A percentile compares a stretch with the other conserved stretches of the same genome.
phyloP scores from a whole-genome alignment of 306 rosid genomes.

The Vigna radiata region DNA sequence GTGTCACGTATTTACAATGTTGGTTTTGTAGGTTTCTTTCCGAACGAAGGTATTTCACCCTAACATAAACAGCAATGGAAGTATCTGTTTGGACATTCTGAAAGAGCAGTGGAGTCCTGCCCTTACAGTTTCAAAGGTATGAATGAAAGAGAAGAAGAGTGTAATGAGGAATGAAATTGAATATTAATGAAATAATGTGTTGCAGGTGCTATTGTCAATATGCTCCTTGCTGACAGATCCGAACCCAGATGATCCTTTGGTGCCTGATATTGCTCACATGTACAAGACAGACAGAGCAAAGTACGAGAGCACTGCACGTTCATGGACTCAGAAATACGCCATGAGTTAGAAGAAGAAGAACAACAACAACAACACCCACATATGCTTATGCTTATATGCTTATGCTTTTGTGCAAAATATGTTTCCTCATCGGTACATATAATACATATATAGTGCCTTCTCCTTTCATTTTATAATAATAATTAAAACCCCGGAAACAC shows the following conservation, averaged over 20 bases:
- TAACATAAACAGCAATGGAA: slow-evolving; percentile 67
- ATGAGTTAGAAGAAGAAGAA: slow-evolving; percentile 43
- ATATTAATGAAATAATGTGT: no score
- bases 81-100: slow-evolving; percentile 61
- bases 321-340: slow-evolving; percentile 69
- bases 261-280: slow-evolving; percentile 67
- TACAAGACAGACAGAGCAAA: slow-evolving; percentile 61
- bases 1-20: slow-evolving; percentile 1
- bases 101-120: slow-evolving; percentile 59
- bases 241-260: slow-evolving; percentile 65
- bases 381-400: slow-evolving; percentile 22
- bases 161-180: no score
- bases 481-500: slow-evolving; percentile 18
- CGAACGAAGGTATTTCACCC: slow-evolving; percentile 66
- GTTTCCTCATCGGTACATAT: slow-evolving; percentile 28
- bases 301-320: slow-evolving; percentile 62
- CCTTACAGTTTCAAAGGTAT: slow-evolving; percentile 54
- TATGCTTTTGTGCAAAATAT: slow-evolving; percentile 20
- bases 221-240: slow-evolving; percentile 69
- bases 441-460: slow-evolving; percentile 20
- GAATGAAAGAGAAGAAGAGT: no score
- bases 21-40: slow-evolving; percentile 57
- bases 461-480: slow-evolving; percentile 41
- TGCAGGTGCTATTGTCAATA: slow-evolving; percentile 59
- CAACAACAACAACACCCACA: no score